A percentile compares a stretch with the other conserved stretches of the same genome.
Conservation (phyloP, 2,329 filamentous ascomycete species). For the Xylariaceae sp. region DNA sequence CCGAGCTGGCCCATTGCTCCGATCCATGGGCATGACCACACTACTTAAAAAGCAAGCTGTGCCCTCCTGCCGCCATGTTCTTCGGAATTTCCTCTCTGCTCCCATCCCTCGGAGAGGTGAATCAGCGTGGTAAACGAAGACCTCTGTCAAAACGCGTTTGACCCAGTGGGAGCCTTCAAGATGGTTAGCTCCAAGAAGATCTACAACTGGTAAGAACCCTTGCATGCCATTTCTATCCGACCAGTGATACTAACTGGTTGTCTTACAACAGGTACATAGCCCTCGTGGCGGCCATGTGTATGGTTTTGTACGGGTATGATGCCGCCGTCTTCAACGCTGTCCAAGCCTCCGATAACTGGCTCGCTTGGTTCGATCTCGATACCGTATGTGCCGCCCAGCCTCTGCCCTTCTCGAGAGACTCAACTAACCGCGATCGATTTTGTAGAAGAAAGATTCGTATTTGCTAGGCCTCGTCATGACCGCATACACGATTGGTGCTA, state of each 20-base stretch:
- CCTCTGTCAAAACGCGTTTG: not conserved
- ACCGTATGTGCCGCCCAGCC: constrained; percentile 23
- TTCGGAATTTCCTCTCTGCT: not conserved
- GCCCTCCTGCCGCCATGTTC: not conserved
- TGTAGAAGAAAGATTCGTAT: constrained; percentile 41
- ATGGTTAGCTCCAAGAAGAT: constrained; percentile 37
- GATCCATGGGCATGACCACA: no score
- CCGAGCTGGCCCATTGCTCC: no score
- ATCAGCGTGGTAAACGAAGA: not conserved
- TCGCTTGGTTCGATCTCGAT: constrained; percentile 57
- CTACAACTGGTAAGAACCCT: constrained; percentile 44
- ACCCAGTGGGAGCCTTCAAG: constrained; percentile 21
- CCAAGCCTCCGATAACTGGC: constrained; percentile 66
- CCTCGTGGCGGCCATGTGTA: constrained; percentile 68
- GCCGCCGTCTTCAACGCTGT: constrained; percentile 72
- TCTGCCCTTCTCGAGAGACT: not conserved
- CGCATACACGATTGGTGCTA: constrained; percentile 68
- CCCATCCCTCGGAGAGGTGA: not conserved
- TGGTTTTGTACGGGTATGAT: constrained; percentile 75
- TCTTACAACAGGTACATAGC: constrained; percentile 58
- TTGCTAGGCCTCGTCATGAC: constrained; percentile 59
- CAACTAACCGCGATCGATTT: not conserved
- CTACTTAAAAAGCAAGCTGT: constrained; percentile 6
- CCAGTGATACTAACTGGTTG: constrained; percentile 5
- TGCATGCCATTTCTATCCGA: not conserved